These are phyloP conservation scores for Plectosphaerella sp. DNA, from an alignment of 2,329 filamentous ascomycete genomes.

Conservation along the genomic window DNA sequence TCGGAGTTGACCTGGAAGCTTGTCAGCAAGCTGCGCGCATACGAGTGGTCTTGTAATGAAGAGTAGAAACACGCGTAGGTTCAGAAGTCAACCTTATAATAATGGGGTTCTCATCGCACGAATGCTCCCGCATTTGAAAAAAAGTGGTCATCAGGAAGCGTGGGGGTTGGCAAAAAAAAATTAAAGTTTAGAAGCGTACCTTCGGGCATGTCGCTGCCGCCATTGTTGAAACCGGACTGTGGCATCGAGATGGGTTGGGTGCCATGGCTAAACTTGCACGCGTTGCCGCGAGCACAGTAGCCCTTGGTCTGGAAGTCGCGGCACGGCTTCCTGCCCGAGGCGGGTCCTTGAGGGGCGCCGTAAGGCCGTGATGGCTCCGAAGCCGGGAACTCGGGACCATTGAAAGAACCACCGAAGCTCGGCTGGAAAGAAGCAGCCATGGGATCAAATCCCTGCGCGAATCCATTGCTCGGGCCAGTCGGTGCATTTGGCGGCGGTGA, in stretches of 20 bases:
- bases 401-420: not conserved
- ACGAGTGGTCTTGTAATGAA: not conserved
- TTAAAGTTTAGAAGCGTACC: not conserved
- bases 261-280: constrained; percentile 67
- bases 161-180: not conserved
- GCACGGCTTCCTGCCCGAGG: constrained; percentile 48
- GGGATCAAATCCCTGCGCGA: not conserved
- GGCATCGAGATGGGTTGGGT: constrained; percentile 16
- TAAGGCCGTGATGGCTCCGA: not conserved
- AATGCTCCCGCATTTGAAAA: constrained; percentile 11
- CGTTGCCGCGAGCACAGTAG: constrained; percentile 62
- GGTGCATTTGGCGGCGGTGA: not conserved
- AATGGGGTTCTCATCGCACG: constrained; percentile 14
- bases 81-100: constrained; percentile 24
- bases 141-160: constrained; percentile 12
- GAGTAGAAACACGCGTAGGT: constrained; percentile 7
- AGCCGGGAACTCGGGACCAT: not conserved
- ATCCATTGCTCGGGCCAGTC: not conserved
- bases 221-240: constrained; percentile 2
- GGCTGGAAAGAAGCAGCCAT: not conserved
- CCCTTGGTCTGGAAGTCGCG: constrained; percentile 70
- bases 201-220: not conserved
- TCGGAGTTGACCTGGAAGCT: constrained; percentile 11
- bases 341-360: constrained; percentile 5
- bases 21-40: constrained; percentile 1